Evolutionary conservation across 164 flowering plant species (phyloP).

Genomic region (Umbellularia californica): DNA sequence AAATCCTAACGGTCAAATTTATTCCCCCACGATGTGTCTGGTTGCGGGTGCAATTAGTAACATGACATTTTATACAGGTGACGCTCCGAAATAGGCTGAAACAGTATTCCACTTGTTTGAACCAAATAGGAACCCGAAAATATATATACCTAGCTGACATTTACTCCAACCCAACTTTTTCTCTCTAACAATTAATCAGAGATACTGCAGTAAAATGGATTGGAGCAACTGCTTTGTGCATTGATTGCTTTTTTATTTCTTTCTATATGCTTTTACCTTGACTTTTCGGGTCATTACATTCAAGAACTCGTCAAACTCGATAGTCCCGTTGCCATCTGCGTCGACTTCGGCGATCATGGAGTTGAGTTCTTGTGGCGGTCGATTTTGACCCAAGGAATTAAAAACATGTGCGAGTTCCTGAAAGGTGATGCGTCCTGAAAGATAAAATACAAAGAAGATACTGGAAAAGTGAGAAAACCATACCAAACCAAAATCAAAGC

Average conservation of each 20-base stretch:
- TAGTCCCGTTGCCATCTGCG: conserved; percentile 45
- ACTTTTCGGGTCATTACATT: conserved; percentile 52
- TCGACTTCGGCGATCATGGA: conserved; percentile 51
- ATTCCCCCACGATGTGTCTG: too few species aligned
- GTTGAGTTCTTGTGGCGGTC: conserved; percentile 41
- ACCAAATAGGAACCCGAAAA: too few species aligned
- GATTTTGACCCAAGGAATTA: conserved; percentile 37
- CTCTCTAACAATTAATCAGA: too few species aligned
- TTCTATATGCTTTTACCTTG: conserved; percentile 28
- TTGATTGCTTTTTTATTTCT: too few species aligned
- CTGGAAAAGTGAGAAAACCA: background rate
- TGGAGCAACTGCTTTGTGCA: too few species aligned
- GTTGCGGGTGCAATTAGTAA: too few species aligned
- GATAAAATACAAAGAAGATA: background rate
- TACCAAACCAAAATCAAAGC: background rate
- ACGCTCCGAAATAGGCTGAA: too few species aligned
- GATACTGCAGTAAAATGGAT: too few species aligned
- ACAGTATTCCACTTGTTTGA: too few species aligned
- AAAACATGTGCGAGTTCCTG: conserved; percentile 44
- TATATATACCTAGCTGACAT: too few species aligned
- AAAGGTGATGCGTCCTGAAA: conserved; percentile 44
- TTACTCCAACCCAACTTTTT: too few species aligned
- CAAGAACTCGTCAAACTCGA: conserved; percentile 55
- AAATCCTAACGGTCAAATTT: too few species aligned
- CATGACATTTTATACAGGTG: background rate